phyloP scores from a whole-genome alignment of 2,329 filamentous ascomycete species.

The Pseudogymnoascus sp. region DNA sequence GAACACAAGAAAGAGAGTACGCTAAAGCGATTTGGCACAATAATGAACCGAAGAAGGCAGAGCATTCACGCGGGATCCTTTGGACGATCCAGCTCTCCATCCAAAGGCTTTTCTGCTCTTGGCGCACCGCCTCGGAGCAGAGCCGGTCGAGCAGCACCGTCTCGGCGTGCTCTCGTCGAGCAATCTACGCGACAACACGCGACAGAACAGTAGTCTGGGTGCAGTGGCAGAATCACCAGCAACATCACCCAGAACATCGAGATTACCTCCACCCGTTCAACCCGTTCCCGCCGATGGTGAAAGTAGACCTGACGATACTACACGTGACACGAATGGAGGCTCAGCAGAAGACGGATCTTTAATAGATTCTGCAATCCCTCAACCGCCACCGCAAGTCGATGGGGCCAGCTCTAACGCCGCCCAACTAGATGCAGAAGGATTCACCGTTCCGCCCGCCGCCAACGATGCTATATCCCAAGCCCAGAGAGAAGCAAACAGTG shows the following conservation, averaged over 20 bases:
- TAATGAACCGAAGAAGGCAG: constrained; percentile 59
- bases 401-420: neutral
- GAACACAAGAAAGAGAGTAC: constrained; percentile 53
- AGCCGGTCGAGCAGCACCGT: constrained; percentile 44
- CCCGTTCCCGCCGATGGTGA: constrained; percentile 36
- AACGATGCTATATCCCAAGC: constrained; percentile 66
- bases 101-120: constrained; percentile 48
- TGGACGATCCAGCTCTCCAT: constrained; percentile 47
- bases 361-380: constrained; percentile 44
- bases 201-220: constrained; percentile 41
- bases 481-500: constrained; percentile 55
- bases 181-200: constrained; percentile 47
- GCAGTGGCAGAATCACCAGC: constrained; percentile 53
- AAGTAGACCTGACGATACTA: neutral
- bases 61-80: constrained; percentile 57
- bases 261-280: constrained; percentile 24
- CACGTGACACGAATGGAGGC: neutral
- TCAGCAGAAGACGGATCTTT: constrained; percentile 17
- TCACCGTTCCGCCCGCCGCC: constrained; percentile 59
- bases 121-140: constrained; percentile 56
- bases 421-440: constrained; percentile 69
- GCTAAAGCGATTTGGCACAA: constrained; percentile 56
- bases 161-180: constrained; percentile 53
- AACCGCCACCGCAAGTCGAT: constrained; percentile 35
- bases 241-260: constrained; percentile 22